Evolutionary conservation across 2,329 filamentous ascomycete genomes (phyloP).

Genomic region (Davidsoniella neocaledoniae): DNA sequence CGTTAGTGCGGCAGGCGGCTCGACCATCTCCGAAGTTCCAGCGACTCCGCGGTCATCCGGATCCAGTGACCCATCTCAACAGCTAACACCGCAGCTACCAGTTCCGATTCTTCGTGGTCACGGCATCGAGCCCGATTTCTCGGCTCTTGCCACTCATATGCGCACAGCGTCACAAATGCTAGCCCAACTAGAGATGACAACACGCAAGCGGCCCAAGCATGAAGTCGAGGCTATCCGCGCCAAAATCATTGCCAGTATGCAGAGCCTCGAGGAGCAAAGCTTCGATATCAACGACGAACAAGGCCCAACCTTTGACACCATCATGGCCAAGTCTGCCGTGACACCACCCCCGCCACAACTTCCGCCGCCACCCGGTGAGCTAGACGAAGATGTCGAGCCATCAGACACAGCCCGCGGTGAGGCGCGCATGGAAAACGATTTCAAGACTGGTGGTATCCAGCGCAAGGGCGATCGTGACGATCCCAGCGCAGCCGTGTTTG

Average conservation of each 20-base stretch:
- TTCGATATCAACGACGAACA: conserved; percentile 60
- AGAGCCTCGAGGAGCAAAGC: conserved; percentile 69
- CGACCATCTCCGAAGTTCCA: conserved; percentile 39
- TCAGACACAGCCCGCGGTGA: conserved; percentile 44
- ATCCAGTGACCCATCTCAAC: conserved; percentile 51
- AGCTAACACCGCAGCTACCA: conserved; percentile 27
- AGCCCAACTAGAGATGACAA: conserved; percentile 64
- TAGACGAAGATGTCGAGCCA: conserved; percentile 18
- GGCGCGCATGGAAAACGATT: conserved; percentile 76
- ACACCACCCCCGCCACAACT: conserved; percentile 22
- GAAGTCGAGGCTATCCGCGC: conserved; percentile 72
- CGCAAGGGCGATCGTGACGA: conserved; percentile 70
- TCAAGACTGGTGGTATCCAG: conserved; percentile 70
- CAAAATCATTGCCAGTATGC: conserved; percentile 83
- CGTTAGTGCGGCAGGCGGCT: conserved; percentile 37
- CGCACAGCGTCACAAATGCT: conserved; percentile 76
- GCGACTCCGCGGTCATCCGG: conserved; percentile 51
- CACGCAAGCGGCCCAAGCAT: conserved; percentile 60
- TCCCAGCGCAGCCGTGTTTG: conserved; percentile 71
- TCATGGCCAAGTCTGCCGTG: conserved; percentile 56
- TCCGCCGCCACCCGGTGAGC: conserved; percentile 8
- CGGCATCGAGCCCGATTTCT: conserved; percentile 61
- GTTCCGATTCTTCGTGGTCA: conserved; percentile 22
- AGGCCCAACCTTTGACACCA: conserved; percentile 62
- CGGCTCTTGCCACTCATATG: conserved; percentile 73